Evolutionary conservation across 305 asterid genomes (phyloP), one percentile per base, ranked within the genome.

Genomic region (Fraxinus sp.): DNA sequence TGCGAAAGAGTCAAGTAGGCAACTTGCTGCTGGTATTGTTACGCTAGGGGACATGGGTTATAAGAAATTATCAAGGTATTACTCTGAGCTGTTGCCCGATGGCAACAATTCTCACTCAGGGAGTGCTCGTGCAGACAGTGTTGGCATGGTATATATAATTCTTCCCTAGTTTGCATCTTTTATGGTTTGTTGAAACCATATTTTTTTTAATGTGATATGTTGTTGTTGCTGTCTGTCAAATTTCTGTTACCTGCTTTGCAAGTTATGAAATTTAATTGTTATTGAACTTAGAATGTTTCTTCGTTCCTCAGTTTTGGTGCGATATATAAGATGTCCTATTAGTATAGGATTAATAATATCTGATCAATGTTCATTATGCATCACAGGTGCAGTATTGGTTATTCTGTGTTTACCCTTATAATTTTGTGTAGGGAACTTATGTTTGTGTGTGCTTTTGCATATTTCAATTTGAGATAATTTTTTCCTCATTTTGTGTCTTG

Each of bases 1-100:
- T 90, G 98, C 98, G 30, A 95, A 89, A 86, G 98, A 96, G 91
- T 94, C 99, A 20, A 92, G 98, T 91, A 94, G 91, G 88, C 99
- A 96, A 78, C 91, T 96, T 41, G 99, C 98, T 82, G 90, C 97
- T 86, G 97, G 99, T 82, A 90, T 96, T 83, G 92, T 91, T 82
- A 92, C 94, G 44, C 88, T 96, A 81, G 98, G 98, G 59, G 99
- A 96, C 76, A 90, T 92, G 83, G 99, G 99, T 78, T 91, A 89
- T 82, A 94, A 91, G 91, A 94, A 89, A 84, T 91, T 96, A 20
- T 88, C 97, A 14, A 90, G 95, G 90, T 94, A 94, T 89, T 96
- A 91, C 81, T 92, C 99, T 80, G 99, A 93, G 82, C 84, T 91
- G 75, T 78, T 85, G 66, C 91, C 95, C 78, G 99, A 94, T 87